Percentiles rank a stretch among this genome's conserved stretches.
Evolutionary conservation across 2,329 filamentous ascomycete species (phyloP).

Genomic region (Fusarium graminum): DNA sequence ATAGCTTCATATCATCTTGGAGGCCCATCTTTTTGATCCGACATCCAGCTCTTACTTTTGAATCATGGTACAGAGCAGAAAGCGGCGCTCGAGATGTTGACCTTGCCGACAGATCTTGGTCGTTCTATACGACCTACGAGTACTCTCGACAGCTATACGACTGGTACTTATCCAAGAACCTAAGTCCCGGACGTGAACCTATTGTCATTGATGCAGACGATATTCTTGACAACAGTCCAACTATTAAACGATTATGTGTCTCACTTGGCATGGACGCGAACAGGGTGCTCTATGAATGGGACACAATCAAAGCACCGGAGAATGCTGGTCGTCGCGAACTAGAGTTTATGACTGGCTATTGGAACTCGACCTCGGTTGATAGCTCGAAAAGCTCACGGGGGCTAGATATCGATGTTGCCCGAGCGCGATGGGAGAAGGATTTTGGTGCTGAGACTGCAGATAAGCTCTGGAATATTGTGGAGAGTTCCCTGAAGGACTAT

Average conservation of each 20-base stretch:
- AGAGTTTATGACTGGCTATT: conserved; percentile 3
- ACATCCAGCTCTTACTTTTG: conserved; percentile 2
- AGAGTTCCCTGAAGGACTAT: neutral
- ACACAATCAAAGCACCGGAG: neutral
- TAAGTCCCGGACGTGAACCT: neutral
- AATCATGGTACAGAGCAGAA: conserved; percentile 13
- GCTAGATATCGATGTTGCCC: neutral
- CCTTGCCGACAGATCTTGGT: conserved; percentile 11
- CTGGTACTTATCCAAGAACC: neutral
- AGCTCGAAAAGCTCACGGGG: conserved; percentile 6
- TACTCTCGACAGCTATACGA: conserved; percentile 12
- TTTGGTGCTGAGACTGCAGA: neutral
- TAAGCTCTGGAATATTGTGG: neutral
- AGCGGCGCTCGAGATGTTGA: neutral
- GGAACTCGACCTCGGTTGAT: conserved; percentile 2
- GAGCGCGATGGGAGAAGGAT: neutral
- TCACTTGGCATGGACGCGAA: conserved; percentile 5
- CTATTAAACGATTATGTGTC: neutral
- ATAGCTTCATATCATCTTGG: neutral
- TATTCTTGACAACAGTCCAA: neutral
- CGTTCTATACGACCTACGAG: conserved; percentile 11
- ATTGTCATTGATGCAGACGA: conserved; percentile 7
- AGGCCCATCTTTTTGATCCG: neutral
- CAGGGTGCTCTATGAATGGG: conserved; percentile 1
- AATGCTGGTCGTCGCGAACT: conserved; percentile 3